Base-by-base conservation (phyloP, 2,329 filamentous ascomycete species). In the Didymella lethalis region DNA sequence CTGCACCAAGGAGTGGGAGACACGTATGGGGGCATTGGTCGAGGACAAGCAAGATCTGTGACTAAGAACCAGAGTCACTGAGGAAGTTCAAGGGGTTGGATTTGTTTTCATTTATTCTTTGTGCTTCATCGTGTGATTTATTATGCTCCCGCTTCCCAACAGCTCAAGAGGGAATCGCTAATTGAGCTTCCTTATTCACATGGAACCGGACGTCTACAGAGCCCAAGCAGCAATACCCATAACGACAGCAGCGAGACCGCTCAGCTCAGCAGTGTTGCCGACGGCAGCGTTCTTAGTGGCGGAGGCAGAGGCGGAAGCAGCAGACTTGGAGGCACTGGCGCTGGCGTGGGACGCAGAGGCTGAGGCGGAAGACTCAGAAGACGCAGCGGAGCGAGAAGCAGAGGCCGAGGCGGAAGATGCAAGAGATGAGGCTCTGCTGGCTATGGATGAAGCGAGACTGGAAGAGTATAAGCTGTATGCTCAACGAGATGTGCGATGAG, bases 211-310 rank as follows among this genome's bases (percentile, higher is more conserved):
- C 26, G 45, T 51, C 46, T 63, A 67, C 45, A 65, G 49, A 40
- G 61, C 48, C 57, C 54, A 65, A 28, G 63, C 65, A 48, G 59
- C 59, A 26, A 64, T 40, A 16, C 63, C 65, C 8, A 64, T 23
- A 23, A 58, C 56, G 11, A 52, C 56, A 16, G 61, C 65, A 32
- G 63, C 58, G 32, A 62, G n/a, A 18, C 62, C 58, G 41, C 48
- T 55, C 49, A 61, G 29, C 52, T 56, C 53, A 10, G 46, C 58
- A 28, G 43, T 40, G n/a, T 28, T 44, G 16, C 54, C 34, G 11
- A 25, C 47, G 26, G 64, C 59, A 34, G 50, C 62, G 28, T 55
- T 57, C 28, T 44, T 34, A 8, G 57, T 48, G 5, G 52, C 52
- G 16, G 61, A 49, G 18, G 55, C 49, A 14, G 55, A 57, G 7